Evolutionary conservation across 192 early-diverging fungal species (phyloP).

Genomic region (Coemansia sp.): DNA sequence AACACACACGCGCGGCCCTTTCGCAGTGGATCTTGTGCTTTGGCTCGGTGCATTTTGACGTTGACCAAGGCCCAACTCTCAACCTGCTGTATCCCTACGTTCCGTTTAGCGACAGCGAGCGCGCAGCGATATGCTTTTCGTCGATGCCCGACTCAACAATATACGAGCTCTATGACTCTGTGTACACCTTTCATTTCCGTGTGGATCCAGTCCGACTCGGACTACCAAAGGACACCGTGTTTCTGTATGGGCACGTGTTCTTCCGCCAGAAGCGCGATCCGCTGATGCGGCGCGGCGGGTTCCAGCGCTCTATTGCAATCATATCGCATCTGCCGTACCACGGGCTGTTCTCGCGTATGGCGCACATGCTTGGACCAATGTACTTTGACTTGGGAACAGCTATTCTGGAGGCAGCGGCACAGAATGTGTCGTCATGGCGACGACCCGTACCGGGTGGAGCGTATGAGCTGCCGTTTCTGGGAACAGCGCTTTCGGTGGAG

Average conservation of each 20-base stretch:
- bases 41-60: constrained; percentile 79
- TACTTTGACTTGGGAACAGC: constrained; percentile 79
- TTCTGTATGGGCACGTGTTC: constrained; percentile 85
- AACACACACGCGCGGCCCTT: constrained; percentile 24
- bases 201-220: constrained; percentile 56
- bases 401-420: constrained; percentile 79
- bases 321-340: constrained; percentile 88
- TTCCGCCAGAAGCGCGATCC: constrained; percentile 91
- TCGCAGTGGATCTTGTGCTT: constrained; percentile 69
- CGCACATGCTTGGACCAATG: constrained; percentile 73
- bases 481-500: constrained; percentile 67
- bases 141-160: constrained; percentile 79
- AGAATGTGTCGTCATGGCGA: constrained; percentile 77
- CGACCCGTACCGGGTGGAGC: constrained; percentile 56
- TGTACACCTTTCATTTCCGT: constrained; percentile 72
- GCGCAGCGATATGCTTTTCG: constrained; percentile 77
- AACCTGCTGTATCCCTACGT: constrained; percentile 73
- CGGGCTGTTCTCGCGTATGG: constrained; percentile 79
- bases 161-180: constrained; percentile 71
- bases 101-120: constrained; percentile 65
- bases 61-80: constrained; percentile 78
- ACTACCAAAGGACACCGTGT: constrained; percentile 44
- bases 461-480: constrained; percentile 75
- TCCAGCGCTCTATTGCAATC: constrained; percentile 90
- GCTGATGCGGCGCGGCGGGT: constrained; percentile 83